phyloP scores from a whole-genome alignment of 495 filamentous ascomycete species.

The Penicillium bialowiezense region DNA sequence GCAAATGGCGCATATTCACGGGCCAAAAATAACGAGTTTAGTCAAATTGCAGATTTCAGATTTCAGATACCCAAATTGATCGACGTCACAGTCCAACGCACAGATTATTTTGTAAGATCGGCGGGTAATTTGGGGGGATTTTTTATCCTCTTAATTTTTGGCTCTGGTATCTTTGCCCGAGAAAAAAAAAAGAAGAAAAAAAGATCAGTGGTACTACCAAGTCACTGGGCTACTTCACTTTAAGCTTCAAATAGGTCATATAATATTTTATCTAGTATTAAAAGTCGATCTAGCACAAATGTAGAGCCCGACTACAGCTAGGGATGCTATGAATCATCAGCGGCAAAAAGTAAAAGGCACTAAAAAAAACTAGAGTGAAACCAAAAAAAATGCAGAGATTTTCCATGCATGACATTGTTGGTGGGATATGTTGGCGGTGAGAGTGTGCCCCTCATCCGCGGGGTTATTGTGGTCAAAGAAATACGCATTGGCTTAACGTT shows the following conservation, averaged over 20 bases:
- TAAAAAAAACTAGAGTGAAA: not conserved
- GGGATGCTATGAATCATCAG: not conserved
- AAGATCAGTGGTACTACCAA: too few species aligned
- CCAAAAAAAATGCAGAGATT: not conserved
- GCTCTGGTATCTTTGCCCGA: too few species aligned
- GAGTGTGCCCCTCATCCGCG: conserved; percentile 17
- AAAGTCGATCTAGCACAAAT: not conserved
- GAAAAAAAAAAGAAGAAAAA: too few species aligned
- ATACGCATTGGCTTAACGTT: conserved; percentile 8
- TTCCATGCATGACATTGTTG: conserved; percentile 18
- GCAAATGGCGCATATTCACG: conserved; percentile 13
- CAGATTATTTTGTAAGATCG: conserved; percentile 6
- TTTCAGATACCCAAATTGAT: conserved; percentile 26
- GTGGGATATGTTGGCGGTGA: conserved; percentile 20
- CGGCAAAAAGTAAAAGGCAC: conserved; percentile 3
- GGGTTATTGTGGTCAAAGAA: conserved; percentile 9
- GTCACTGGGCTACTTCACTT: too few species aligned
- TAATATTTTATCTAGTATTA: not conserved
- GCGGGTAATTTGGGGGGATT: not conserved
- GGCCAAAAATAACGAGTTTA: not conserved
- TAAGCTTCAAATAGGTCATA: not conserved
- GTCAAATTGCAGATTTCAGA: not conserved
- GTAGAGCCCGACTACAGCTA: not conserved
- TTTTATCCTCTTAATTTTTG: too few species aligned
- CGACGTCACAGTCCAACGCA: conserved; percentile 17